Conservation (phyloP, 306 rosid genomes). For the Vigna angularis region DNA sequence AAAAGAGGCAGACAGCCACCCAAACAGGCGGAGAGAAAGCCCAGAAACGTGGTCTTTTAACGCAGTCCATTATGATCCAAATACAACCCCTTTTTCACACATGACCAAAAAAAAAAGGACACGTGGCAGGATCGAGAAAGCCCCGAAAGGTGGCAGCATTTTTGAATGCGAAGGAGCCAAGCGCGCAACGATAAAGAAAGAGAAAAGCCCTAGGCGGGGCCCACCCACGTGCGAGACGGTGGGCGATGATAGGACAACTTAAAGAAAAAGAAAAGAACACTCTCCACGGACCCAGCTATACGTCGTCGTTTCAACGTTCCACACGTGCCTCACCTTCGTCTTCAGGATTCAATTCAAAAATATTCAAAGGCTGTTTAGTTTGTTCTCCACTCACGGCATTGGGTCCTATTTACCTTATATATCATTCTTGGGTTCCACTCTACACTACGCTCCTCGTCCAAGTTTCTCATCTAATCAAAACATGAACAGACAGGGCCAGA, state of each 20-base stretch:
- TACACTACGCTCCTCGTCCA: neutral
- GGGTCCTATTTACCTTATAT: slow-evolving; percentile 23
- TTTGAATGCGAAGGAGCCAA: slow-evolving; percentile 67
- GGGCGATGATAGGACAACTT: slow-evolving; percentile 35
- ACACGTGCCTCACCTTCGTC: slow-evolving; percentile 27
- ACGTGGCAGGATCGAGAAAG: slow-evolving; percentile 42
- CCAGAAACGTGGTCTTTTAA: neutral
- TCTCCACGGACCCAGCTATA: slow-evolving; percentile 33
- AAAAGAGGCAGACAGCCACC: slow-evolving; percentile 1
- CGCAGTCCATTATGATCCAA: slow-evolving; percentile 3
- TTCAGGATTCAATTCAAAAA: slow-evolving; percentile 39
- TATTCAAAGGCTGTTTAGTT: slow-evolving; percentile 16
- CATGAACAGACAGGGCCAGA: slow-evolving; percentile 81
- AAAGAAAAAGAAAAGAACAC: slow-evolving; percentile 33
- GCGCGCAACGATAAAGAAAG: slow-evolving; percentile 58
- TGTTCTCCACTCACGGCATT: slow-evolving; percentile 1
- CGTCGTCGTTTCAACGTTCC: slow-evolving; percentile 55
- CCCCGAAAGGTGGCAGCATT: slow-evolving; percentile 32
- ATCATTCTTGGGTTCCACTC: slow-evolving; percentile 25
- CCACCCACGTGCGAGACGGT: slow-evolving; percentile 62
- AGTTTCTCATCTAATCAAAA: slow-evolving; percentile 19
- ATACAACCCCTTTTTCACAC: neutral
- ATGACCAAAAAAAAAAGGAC: neutral
- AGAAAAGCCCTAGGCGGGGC: slow-evolving; percentile 36
- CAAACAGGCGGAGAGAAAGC: neutral